Evolutionary conservation across 2,329 filamentous ascomycete genomes (phyloP), one percentile per base, ranked within the genome.

Genomic region (Fusarium solani-melongenae): DNA sequence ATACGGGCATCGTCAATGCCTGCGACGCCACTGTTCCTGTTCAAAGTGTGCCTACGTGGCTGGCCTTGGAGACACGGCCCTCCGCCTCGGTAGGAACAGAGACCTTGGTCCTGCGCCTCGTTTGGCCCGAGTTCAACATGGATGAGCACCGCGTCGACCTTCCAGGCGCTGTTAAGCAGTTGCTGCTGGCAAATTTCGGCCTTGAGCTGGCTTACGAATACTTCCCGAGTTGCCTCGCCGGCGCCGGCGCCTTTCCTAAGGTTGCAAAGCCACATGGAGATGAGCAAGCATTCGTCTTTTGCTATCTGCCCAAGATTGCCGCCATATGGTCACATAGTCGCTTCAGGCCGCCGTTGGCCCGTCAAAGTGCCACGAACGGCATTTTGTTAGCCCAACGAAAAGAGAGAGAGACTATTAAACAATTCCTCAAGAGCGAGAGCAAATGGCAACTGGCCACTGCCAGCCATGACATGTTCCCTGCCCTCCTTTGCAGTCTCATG

Each of bases 291-390:
- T 82, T 79, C 61, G 77, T 79, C 3, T 79, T 83, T 64, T 80
- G 79, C 62, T 83, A 83, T 51, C 78, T 80, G 20, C 83, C 83
- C 3, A 84, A 84, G 60, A 70, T 84, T 27, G 83, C 81, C 8
- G 76, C 79, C 17, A 73, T 81, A 27, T 84, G 83, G 83, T 82
- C 82, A 3, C 77, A 82, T 55, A 70, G 69, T 31, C 62, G 58
- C 31, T 74, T 73, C 24, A 64, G 61, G 17, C 34, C 70, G 3
- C n/a, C 60, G 2, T 20, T 64, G 6, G 60, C 64, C 6, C 67
- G 70, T 15, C 49, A 67, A 8, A 49, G 69, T 11, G 59, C 77
- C n/a, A 83, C 78, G 0, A 72, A 79, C 27, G 80, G 77, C 14
- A 75, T 84, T 49, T 69, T 84, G 31, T 77, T 83, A 31, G 78